A percentile compares a stretch with the other conserved stretches of the same genome.
Conservation (phyloP, 176 grass and related monocot genomes). For the Eleusine coracana region DNA sequence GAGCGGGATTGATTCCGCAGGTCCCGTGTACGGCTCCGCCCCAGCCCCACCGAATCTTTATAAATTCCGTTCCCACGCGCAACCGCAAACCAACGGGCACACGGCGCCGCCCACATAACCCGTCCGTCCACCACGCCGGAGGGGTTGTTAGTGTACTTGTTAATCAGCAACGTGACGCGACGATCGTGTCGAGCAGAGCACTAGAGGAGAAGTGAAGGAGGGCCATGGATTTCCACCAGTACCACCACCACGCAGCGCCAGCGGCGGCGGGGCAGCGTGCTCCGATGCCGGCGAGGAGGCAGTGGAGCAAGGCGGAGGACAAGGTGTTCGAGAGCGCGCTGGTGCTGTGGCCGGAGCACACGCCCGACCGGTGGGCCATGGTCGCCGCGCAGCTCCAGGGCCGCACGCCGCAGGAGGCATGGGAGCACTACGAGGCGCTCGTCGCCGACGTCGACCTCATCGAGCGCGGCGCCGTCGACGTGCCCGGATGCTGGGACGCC, state of each 20-base stretch:
- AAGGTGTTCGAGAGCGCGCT: conserved; percentile 90
- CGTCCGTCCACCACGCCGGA: neutral
- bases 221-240: conserved; percentile 41
- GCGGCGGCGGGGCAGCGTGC: neutral
- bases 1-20: conserved; percentile 12
- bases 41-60: conserved; percentile 11
- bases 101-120: conserved; percentile 40
- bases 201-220: neutral
- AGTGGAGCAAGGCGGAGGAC: conserved; percentile 83
- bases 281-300: neutral
- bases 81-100: conserved; percentile 27
- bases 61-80: conserved; percentile 45
- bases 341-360: conserved; percentile 58
- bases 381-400: conserved; percentile 60
- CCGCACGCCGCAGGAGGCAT: conserved; percentile 57
- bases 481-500: conserved; percentile 53
- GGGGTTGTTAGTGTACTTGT: too few relatives aligned
- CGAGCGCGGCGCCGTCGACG: conserved; percentile 62
- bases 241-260: neutral
- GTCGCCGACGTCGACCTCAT: conserved; percentile 76
- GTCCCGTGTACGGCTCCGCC: neutral
- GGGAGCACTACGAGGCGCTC: conserved; percentile 71
- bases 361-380: conserved; percentile 61
- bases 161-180: too few relatives aligned
- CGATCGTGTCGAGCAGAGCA: conserved; percentile 26